Conservation (phyloP, 2,329 filamentous ascomycete species). For the Aspergillus quadrilineatus region DNA sequence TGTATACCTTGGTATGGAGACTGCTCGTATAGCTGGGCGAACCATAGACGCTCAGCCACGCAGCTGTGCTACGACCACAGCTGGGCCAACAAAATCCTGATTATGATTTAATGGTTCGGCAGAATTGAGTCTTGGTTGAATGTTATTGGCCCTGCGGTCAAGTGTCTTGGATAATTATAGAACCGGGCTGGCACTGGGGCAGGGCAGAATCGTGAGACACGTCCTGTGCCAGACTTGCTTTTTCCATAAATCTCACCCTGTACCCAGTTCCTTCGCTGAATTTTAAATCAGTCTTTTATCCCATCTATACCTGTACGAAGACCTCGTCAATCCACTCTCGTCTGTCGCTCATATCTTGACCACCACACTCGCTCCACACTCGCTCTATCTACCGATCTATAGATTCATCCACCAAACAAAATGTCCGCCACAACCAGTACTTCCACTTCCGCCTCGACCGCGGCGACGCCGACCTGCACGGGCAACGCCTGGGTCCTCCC, state of each 20-base stretch:
- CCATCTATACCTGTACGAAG: too few species aligned
- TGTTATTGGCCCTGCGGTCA: neutral
- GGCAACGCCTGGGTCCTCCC: conserved; percentile 44
- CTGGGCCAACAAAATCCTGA: too few species aligned
- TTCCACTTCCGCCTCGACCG: conserved; percentile 19
- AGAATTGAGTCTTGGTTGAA: neutral
- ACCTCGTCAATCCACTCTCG: neutral
- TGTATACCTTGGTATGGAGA: too few species aligned
- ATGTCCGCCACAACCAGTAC: conserved; percentile 23
- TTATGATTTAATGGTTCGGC: too few species aligned
- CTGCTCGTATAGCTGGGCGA: neutral
- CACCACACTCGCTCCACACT: neutral
- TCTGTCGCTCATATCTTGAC: neutral
- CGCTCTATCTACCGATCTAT: neutral
- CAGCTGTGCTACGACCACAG: neutral
- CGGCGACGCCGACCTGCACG: conserved; percentile 16
- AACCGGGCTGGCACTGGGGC: too few species aligned
- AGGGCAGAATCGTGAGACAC: neutral
- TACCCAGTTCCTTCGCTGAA: neutral
- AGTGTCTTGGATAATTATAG: neutral
- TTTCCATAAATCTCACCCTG: neutral
- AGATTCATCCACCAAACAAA: conserved; percentile 6
- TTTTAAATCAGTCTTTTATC: too few species aligned
- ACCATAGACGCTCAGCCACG: neutral
- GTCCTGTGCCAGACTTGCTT: neutral